Percentiles rank a stretch among this genome's conserved stretches.
These are phyloP conservation scores for Myochromella boudieri DNA, from an alignment of 768 basidiomycete genomes.

Conservation along the genomic window DNA sequence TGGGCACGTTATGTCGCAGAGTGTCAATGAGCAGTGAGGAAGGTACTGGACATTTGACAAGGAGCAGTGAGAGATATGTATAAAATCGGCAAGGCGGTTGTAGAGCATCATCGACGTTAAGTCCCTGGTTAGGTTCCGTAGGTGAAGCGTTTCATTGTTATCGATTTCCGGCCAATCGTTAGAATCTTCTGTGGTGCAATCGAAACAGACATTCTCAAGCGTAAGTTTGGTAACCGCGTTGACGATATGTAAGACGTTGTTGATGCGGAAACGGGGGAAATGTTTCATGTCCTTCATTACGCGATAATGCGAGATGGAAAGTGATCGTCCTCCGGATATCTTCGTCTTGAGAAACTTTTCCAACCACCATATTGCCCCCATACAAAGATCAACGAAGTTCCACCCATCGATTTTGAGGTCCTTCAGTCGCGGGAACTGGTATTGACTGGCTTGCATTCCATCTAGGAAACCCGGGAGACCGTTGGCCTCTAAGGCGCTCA, in stretches of 20 bases:
- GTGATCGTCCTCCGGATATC: not conserved
- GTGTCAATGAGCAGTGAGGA: not conserved
- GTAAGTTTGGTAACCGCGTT: not conserved
- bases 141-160: not conserved
- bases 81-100: not conserved
- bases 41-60: not conserved
- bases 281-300: not conserved
- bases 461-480: not conserved
- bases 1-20: not conserved
- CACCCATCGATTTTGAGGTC: slow-evolving; percentile 2
- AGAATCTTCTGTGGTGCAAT: not conserved
- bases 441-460: not conserved
- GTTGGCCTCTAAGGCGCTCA: not conserved
- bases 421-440: not conserved
- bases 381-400: slow-evolving; percentile 2
- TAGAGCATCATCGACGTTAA: not conserved
- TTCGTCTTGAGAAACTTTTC: not conserved
- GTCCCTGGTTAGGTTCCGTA: not conserved
- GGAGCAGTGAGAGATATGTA: not conserved
- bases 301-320: not conserved
- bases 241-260: not conserved
- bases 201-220: not conserved
- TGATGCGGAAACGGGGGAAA: not conserved
- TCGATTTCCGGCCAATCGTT: not conserved
- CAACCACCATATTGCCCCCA: not conserved